Evolutionary conservation across 2,329 filamentous ascomycete genomes (phyloP), one percentile per base, ranked within the genome.

Genomic region (Cladophialophora carrionii): DNA sequence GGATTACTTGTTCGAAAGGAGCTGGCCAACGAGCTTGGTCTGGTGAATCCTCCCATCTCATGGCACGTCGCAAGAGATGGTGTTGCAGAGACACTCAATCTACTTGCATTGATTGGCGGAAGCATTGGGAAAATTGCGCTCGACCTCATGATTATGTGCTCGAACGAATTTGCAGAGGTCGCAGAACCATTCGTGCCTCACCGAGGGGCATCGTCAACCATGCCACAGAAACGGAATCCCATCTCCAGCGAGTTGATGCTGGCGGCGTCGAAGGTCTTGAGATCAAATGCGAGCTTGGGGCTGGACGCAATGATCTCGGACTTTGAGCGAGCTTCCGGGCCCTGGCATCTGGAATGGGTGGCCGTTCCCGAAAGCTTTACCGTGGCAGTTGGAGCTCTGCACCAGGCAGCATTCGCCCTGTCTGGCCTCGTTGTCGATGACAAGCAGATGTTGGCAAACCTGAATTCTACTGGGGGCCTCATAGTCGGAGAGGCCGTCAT

Each of bases 291-390:
- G 0, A 76, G 80, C 0, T 74, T 86, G 3, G 81, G 81, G 0
- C 77, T 86, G 1, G 84, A 86, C 67, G 83, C 78, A 1, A 85
- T 86, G 84, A 80, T 86, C 0, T 79, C 79, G 0, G 84, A 86
- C 67, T 85, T 85, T 61, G 84, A 86, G 71, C 79, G 84, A 0
- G 83, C 83, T 1, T 84, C 81, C 8, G 84, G 84, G 0, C 84
- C 84, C 0, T 86, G 84, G 84, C 84, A 86, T 74, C 73, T 86
- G 3, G 84, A 87, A 69, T 87, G 84, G 84, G 79, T 82, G 3
- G 83, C 84, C 7, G 73, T 86, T 0, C 84, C 84, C 0, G 80
- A 83, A 58, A 81, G 79, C 53, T 87, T 86, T 64, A 80, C 85
- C 4, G 75, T 84, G 29, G 81, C 79, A 1, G 81, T 83, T 0